Evolutionary conservation across 441 rosid species (phyloP).

Genomic region (Populus hybrid): DNA sequence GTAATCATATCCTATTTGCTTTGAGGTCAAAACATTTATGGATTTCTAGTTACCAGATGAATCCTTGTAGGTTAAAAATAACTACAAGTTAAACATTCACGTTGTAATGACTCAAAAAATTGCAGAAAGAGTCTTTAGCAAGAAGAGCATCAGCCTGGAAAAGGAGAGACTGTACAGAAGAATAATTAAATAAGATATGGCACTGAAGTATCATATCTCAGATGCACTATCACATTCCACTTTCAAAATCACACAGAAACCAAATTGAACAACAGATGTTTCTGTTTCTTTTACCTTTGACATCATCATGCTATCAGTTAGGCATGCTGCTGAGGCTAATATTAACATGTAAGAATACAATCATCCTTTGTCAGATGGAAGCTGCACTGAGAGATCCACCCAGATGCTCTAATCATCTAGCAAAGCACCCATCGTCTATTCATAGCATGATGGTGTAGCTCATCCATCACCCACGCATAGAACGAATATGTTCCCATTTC

Average conservation of each 20-base stretch:
- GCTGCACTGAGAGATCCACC: conserved; percentile 2
- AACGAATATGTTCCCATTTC: neutral
- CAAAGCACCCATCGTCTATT: neutral
- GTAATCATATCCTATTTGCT: neutral
- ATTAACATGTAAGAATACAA: neutral
- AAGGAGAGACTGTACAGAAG: neutral
- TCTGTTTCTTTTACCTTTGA: neutral
- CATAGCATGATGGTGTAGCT: neutral
- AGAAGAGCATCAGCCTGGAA: neutral
- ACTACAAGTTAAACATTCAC: neutral
- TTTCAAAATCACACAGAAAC: neutral
- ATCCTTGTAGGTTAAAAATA: neutral
- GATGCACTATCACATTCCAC: neutral
- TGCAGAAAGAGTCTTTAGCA: neutral
- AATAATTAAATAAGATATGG: no score
- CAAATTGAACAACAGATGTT: neutral
- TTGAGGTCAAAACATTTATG: no score
- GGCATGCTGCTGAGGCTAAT: neutral
- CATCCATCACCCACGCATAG: neutral
- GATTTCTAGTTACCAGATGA: neutral
- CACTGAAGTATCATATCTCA: neutral
- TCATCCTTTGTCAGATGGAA: conserved; percentile 1
- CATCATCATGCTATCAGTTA: neutral
- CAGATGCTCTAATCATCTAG: neutral
- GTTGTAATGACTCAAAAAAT: neutral